A percentile compares a stretch with the other conserved stretches of the same genome.
Evolutionary conservation across 441 rosid species (phyloP).

Genomic region (Populus trichocarpa): DNA sequence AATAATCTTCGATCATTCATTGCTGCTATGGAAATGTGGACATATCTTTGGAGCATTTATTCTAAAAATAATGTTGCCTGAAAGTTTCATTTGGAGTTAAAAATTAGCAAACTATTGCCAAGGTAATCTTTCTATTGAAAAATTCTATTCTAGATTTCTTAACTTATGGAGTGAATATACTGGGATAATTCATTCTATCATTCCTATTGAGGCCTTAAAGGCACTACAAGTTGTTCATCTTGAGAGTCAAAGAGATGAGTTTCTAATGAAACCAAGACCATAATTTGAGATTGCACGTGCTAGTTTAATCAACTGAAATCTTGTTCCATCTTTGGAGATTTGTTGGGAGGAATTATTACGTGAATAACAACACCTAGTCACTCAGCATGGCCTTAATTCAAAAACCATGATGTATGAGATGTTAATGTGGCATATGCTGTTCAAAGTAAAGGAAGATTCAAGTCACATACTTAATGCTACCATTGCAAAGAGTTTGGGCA

Average conservation of each 20-base stretch:
- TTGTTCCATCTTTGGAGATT: neutral
- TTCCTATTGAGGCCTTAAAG: neutral
- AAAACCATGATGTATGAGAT: neutral
- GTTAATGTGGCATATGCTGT: neutral
- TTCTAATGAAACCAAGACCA: neutral
- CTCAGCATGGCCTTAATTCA: neutral
- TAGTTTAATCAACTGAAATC: neutral
- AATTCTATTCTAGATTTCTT: neutral
- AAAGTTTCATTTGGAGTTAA: neutral
- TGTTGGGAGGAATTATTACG: neutral
- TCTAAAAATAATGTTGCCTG: neutral
- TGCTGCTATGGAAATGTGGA: neutral
- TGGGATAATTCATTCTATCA: too few relatives aligned
- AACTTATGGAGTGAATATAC: neutral
- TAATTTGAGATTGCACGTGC: neutral
- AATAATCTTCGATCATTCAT: neutral
- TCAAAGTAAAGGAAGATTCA: neutral
- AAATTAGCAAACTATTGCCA: neutral
- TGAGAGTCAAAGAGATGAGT: neutral
- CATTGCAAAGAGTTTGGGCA: neutral
- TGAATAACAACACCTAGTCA: neutral
- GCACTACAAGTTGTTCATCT: neutral
- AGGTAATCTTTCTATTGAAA: neutral
- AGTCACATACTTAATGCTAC: neutral
- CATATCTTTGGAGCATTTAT: neutral